Base-by-base conservation (phyloP, 2,329 filamentous ascomycete genomes). In the Didymella arachidicola region DNA sequence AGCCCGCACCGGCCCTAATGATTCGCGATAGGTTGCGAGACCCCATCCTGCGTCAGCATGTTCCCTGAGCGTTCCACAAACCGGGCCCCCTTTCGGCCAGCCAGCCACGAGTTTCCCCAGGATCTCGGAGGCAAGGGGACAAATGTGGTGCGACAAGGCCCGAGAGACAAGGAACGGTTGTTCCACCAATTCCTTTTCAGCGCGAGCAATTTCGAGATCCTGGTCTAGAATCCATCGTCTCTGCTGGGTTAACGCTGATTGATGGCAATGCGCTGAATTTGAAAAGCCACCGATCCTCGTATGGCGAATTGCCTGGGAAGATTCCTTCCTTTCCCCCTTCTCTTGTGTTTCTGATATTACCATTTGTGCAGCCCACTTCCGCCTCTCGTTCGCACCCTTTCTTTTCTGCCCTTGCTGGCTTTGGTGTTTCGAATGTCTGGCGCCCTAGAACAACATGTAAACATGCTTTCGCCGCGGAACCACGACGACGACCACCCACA, bases 161-260 rank as follows among this genome's bases (percentile, higher is more conserved):
- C 60, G 59, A 57, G 45, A 57, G 30, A 41, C 57, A 59, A 55
- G 56, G 53, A 48, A 62, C 58, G 60, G 60, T 62, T 57, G 68
- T 71, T 69, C 68, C 68, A 71, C 68, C 64, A 69, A 69, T 65
- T 64, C 64, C 62, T 65, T 64, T 49, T 57, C 34, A 59, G 61
- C 57, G 57, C 36, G 25, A 22, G 18, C 65, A 59, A 68, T 67
- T 64, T 68, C 59, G 43, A 42, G 27, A 57, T 41, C 55, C 60
- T 47, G 55, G 62, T 61, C 67, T 66, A 62, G 68, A 68, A 60
- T 58, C 48, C 43, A 55, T 45, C 47, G 53, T 44, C 52, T 57
- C 41, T 46, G 53, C 36, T 39, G 36, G 18, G 53, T 47, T 52
- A 53, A 34, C 39, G 50, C 38, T 65, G 61, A 61, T 60, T 60